Conservation (phyloP, 257 asterid species). For the Eustoma russellianum region DNA sequence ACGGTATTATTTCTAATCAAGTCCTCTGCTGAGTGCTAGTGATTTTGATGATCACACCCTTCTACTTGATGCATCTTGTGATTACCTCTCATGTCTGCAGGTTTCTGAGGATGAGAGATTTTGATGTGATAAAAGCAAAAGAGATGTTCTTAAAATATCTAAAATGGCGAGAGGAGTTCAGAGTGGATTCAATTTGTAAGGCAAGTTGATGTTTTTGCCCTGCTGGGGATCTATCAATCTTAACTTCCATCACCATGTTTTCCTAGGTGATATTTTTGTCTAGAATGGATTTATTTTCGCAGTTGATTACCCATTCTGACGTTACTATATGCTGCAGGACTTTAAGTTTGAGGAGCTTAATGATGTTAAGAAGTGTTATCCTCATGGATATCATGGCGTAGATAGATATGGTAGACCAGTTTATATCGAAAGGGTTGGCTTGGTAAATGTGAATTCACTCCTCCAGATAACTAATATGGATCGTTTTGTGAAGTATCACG, state of each 20-base stretch:
- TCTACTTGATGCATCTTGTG: not conserved
- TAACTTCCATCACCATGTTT: not conserved
- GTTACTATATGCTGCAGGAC: constrained; percentile 33
- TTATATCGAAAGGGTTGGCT: constrained; percentile 67
- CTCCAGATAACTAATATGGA: constrained; percentile 49
- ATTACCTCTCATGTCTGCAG: constrained; percentile 23
- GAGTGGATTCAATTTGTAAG: constrained; percentile 44
- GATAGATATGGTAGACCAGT: constrained; percentile 67
- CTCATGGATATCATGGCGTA: constrained; percentile 80
- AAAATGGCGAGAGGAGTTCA: constrained; percentile 61
- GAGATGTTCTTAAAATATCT: constrained; percentile 45
- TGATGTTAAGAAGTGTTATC: constrained; percentile 55
- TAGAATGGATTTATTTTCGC: too few species aligned
- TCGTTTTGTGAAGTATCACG: constrained; percentile 58
- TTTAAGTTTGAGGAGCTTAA: constrained; percentile 41
- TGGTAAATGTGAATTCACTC: constrained; percentile 37
- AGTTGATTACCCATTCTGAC: not conserved
- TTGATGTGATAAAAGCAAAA: constrained; percentile 44
- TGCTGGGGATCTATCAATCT: not conserved
- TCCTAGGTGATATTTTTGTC: not conserved
- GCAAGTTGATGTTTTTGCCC: constrained; percentile 15
- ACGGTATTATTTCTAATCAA: constrained; percentile 25
- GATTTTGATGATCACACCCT: too few species aligned
- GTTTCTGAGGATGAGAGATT: constrained; percentile 70
- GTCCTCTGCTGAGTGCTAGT: too few species aligned